Evolutionary conservation across 2,329 filamentous ascomycete species (phyloP), one percentile per base, ranked within the genome.

Genomic region (Pyrenophora seminiperda): DNA sequence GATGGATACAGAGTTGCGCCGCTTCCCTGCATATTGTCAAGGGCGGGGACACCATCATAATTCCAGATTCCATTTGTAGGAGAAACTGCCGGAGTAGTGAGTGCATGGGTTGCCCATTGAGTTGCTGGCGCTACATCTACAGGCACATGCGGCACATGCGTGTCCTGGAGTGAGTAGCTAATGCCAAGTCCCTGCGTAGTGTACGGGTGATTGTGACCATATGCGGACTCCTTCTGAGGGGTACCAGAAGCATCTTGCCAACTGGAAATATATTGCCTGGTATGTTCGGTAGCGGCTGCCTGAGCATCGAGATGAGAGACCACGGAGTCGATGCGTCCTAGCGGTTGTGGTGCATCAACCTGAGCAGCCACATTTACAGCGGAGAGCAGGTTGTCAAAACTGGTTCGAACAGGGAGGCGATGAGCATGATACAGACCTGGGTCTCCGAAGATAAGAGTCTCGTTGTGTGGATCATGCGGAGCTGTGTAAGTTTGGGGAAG

Each of bases 321-420:
- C 1, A 66, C 52, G 1, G 63, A 67, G 14, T 64, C 59, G 30
- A 60, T 62, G 13, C 58, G 61, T 13, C 50, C 52, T 37, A 66
- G 55, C 13, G 61, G 59, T 37, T 43, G 58, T n/a, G 63, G 65
- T 31, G 59, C 56, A 24, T 67, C 66, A 6, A 68, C 60, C 7
- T 57, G 53, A 15, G 62, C 56, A 1, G 59, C 58, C n/a, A 57
- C 38, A 20, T 64, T 65, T 44, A 62, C 62, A n/a, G 62, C 67
- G 31, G 58, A 61, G 42, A 68, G 47, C 4, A 68, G 38, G 11
- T 37, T 54, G 13, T 65, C 60, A 13, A 68, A 55, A 39, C 47
- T 53, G 27, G 48, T 49, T 20, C 45, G 53, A 15, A 37, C 24
- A 31, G 58, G 54, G n/a, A 50, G 20, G 9, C 20, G 20, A 9